Conservation (phyloP, 768 basidiomycete genomes). For the Leccinum truebloodii region DNA sequence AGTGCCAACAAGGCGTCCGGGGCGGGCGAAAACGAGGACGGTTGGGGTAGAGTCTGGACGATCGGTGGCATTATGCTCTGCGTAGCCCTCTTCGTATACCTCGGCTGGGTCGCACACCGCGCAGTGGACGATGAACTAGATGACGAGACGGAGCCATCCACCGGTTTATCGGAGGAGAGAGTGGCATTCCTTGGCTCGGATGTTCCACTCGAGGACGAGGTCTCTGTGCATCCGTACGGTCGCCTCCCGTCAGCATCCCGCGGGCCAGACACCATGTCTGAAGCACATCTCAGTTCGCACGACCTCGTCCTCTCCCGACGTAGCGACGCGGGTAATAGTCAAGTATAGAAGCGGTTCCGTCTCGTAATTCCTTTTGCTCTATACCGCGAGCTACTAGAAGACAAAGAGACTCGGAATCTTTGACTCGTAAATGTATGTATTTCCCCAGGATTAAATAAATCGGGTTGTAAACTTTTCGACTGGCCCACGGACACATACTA, state of each 20-base stretch:
- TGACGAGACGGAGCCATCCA: conserved; percentile 38
- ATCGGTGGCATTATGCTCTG: conserved; percentile 69
- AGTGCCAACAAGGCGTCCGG: conserved; percentile 44
- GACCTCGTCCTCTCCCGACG: conserved; percentile 18
- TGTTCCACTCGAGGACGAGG: conserved; percentile 25
- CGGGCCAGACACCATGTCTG: conserved; percentile 42
- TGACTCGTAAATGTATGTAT: conserved; percentile 22
- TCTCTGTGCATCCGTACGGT: conserved; percentile 16
- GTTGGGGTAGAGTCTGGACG: conserved; percentile 62
- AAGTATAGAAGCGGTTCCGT: conserved; percentile 10
- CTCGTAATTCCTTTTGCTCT: not conserved
- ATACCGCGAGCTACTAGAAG: conserved; percentile 1
- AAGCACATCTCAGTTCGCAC: conserved; percentile 41
- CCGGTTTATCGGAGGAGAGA: conserved; percentile 46
- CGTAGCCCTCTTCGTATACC: conserved; percentile 73
- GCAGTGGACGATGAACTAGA: conserved; percentile 58
- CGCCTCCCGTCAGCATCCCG: conserved; percentile 22
- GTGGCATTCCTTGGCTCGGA: conserved; percentile 51
- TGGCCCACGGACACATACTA: conserved; percentile 3
- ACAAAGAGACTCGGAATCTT: conserved; percentile 1
- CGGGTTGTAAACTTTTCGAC: conserved; percentile 24
- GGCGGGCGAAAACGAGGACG: conserved; percentile 40
- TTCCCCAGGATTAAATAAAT: conserved; percentile 14
- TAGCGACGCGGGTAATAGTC: conserved; percentile 11
- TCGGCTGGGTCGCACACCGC: conserved; percentile 76